Conservation (phyloP, 169 alveolate genomes). For the Hammondia hammondi region DNA sequence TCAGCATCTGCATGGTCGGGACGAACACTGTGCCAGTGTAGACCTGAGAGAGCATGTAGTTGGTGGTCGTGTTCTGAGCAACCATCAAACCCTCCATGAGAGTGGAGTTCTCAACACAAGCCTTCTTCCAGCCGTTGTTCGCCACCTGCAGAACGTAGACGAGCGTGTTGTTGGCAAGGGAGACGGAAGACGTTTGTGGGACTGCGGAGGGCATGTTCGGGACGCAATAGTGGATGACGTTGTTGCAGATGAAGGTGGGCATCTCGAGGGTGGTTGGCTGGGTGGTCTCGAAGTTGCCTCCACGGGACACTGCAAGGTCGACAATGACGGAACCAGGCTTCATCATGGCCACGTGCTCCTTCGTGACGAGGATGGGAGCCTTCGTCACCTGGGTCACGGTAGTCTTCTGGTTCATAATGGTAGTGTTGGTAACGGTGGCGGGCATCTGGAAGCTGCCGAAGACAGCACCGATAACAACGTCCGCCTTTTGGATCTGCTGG, state of each 20-base stretch:
- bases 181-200: conserved; percentile 36
- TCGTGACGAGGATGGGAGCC: conserved; percentile 51
- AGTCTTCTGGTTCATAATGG: not conserved
- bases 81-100: conserved; percentile 53
- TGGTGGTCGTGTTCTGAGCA: conserved; percentile 40
- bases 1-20: conserved; percentile 39
- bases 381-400: not conserved
- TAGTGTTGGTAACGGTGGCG: not conserved
- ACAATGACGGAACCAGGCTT: conserved; percentile 28
- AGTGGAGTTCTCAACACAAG: conserved; percentile 11
- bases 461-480: conserved; percentile 57
- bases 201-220: conserved; percentile 54
- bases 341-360: conserved; percentile 38
- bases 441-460: not conserved
- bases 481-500: conserved; percentile 1
- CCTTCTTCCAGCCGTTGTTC: conserved; percentile 59
- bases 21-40: not conserved
- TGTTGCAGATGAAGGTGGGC: conserved; percentile 44
- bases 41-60: not conserved
- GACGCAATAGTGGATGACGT: conserved; percentile 48
- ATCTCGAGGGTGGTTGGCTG: conserved; percentile 45
- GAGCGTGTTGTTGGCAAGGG: conserved; percentile 43
- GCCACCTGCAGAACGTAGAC: conserved; percentile 47
- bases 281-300: conserved; percentile 53
- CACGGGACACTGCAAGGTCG: conserved; percentile 51